phyloP scores from a whole-genome alignment of 495 filamentous ascomycete species.

The Annulohypoxylon moriforme region DNA sequence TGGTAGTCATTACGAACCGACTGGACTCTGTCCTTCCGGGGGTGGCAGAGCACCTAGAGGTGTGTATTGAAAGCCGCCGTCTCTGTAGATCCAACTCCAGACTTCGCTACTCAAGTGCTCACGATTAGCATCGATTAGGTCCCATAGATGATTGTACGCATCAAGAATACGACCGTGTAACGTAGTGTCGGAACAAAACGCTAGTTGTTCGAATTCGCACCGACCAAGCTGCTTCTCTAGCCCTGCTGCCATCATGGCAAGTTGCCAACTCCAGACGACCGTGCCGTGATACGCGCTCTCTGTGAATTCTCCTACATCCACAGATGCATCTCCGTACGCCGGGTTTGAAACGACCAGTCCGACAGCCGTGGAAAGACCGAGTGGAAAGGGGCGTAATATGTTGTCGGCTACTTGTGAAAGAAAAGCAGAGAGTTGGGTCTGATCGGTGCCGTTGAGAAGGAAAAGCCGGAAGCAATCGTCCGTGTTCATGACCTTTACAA shows the following conservation, averaged over 20 bases:
- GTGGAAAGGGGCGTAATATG: slow-evolving; percentile 67
- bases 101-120: slow-evolving; percentile 67
- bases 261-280: slow-evolving; percentile 73
- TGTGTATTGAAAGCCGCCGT: slow-evolving; percentile 61
- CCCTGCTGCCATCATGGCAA: slow-evolving; percentile 73
- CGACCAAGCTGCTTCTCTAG: slow-evolving; percentile 61
- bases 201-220: slow-evolving; percentile 52
- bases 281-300: slow-evolving; percentile 72
- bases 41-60: slow-evolving; percentile 65
- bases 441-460: slow-evolving; percentile 69
- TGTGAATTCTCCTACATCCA: slow-evolving; percentile 64
- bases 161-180: slow-evolving; percentile 62
- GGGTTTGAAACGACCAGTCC: slow-evolving; percentile 72
- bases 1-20: slow-evolving; percentile 33
- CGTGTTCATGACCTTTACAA: slow-evolving; percentile 71
- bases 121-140: slow-evolving; percentile 66
- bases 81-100: slow-evolving; percentile 70
- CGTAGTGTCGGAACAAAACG: slow-evolving; percentile 61
- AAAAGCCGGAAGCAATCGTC: slow-evolving; percentile 74
- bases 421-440: slow-evolving; percentile 66
- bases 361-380: slow-evolving; percentile 67
- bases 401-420: slow-evolving; percentile 67
- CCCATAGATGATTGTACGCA: slow-evolving; percentile 71
- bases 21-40: slow-evolving; percentile 59
- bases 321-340: slow-evolving; percentile 63